Conservation (phyloP, 1,139 yeast genomes). For the Lodderomyces jiufengensis region DNA sequence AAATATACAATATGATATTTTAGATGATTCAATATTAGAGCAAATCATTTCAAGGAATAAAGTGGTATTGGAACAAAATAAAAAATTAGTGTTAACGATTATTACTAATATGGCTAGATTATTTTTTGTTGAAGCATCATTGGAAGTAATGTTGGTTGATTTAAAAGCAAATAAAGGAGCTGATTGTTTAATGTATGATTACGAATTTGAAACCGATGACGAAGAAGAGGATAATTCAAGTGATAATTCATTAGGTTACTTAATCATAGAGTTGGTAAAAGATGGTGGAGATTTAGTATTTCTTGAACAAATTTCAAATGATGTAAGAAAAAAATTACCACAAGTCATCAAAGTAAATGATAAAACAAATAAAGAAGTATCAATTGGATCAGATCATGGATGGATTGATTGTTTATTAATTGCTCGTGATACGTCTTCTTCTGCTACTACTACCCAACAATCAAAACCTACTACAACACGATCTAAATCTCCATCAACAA, state of each 20-base stretch:
- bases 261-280: constrained; percentile 60
- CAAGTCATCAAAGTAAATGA: constrained; percentile 37
- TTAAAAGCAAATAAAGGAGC: constrained; percentile 49
- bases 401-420: constrained; percentile 47
- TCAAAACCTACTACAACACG: no score
- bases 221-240: constrained; percentile 35
- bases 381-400: constrained; percentile 36
- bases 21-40: constrained; percentile 38
- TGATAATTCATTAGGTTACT: constrained; percentile 48
- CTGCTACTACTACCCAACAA: background rate
- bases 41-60: constrained; percentile 40
- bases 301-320: constrained; percentile 37
- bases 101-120: constrained; percentile 47
- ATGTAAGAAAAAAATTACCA: constrained; percentile 16
- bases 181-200: constrained; percentile 76
- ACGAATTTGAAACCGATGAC: constrained; percentile 55
- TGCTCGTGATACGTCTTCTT: constrained; percentile 31
- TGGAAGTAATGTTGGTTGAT: constrained; percentile 42
- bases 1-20: constrained; percentile 18
- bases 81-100: constrained; percentile 43
- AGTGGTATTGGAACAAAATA: constrained; percentile 28
- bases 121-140: constrained; percentile 35
- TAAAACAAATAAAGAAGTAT: constrained; percentile 30
- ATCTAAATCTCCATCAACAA: background rate
- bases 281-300: constrained; percentile 58